These are phyloP conservation scores for Eragrostis tef DNA, from an alignment of 202 grass and related monocot species.

Conservation along the genomic window DNA sequence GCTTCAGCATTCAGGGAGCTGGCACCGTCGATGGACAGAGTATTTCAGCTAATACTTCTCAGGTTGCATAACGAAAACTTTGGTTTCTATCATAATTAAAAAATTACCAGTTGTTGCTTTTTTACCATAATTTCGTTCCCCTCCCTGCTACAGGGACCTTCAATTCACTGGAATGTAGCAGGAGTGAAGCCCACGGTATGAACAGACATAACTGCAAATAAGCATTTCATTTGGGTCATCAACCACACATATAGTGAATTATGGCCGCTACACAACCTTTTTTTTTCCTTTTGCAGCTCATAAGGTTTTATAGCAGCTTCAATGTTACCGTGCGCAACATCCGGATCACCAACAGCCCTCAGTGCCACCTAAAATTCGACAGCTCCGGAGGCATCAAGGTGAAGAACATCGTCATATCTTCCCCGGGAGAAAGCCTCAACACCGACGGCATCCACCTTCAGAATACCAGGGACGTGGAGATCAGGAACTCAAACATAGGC, in stretches of 20 bases:
- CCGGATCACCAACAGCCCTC: constrained; percentile 62
- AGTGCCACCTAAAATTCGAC: constrained; percentile 85
- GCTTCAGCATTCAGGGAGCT: constrained; percentile 64
- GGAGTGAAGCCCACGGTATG: constrained; percentile 66
- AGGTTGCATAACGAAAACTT: constrained; percentile 46
- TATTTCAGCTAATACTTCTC: constrained; percentile 29
- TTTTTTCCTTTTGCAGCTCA: constrained; percentile 31
- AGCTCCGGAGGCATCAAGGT: constrained; percentile 64
- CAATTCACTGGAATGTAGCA: constrained; percentile 12
- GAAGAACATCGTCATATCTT: constrained; percentile 71
- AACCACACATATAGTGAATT: not conserved
- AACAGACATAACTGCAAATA: not conserved
- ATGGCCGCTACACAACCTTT: not conserved
- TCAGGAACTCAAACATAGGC: constrained; percentile 64
- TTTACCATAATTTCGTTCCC: not conserved
- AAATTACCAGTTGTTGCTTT: not conserved
- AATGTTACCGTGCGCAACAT: constrained; percentile 56
- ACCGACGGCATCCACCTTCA: constrained; percentile 85
- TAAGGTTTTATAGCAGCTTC: constrained; percentile 75
- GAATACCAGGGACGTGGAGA: constrained; percentile 69
- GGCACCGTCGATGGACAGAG: constrained; percentile 68
- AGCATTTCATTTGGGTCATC: not conserved
- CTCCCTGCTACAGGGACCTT: constrained; percentile 17
- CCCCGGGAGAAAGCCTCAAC: constrained; percentile 59
- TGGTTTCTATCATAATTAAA: not conserved